Evolutionary conservation across 2,329 filamentous ascomycete species (phyloP).

Genomic region (Dothidotthia symphoricarpi): DNA sequence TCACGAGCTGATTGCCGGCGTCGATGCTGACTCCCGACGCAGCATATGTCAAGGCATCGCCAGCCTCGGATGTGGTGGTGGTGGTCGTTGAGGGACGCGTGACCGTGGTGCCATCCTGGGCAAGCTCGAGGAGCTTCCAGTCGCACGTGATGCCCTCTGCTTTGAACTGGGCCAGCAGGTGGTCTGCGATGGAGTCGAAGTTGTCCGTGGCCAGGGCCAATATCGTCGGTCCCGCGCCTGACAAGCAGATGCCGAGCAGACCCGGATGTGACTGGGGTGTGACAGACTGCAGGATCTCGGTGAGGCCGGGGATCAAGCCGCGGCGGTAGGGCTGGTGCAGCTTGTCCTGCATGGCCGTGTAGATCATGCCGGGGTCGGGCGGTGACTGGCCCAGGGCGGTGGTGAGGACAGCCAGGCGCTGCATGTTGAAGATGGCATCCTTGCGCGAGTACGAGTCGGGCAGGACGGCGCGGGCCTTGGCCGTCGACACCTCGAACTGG

Average conservation of each 20-base stretch:
- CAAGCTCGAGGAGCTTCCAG: constrained; percentile 87
- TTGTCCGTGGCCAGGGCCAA: constrained; percentile 86
- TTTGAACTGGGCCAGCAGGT: constrained; percentile 73
- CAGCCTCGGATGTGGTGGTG: constrained; percentile 16
- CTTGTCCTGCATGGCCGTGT: constrained; percentile 97
- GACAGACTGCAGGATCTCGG: constrained; percentile 87
- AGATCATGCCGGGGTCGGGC: constrained; percentile 89
- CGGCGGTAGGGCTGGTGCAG: constrained; percentile 96
- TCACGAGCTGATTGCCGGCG: constrained; percentile 87
- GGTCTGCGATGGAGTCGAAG: constrained; percentile 80
- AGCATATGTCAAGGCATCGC: constrained; percentile 72
- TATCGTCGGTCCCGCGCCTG: constrained; percentile 92
- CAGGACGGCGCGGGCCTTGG: constrained; percentile 81
- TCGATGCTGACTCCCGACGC: constrained; percentile 92
- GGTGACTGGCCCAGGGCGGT: constrained; percentile 86
- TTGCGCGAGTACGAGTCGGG: constrained; percentile 74
- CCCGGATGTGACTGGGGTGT: constrained; percentile 84
- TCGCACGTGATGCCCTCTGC: constrained; percentile 71
- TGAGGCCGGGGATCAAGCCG: constrained; percentile 84
- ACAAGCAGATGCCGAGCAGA: constrained; percentile 89
- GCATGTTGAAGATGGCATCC: constrained; percentile 94
- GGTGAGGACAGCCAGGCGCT: constrained; percentile 86
- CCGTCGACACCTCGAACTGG: constrained; percentile 92
- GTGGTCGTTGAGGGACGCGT: constrained; percentile 16
- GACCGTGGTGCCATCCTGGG: constrained; percentile 63